A percentile compares a stretch with the other conserved stretches of the same genome.
Evolutionary conservation across 371 early-diverging fungal genomes (phyloP).

Genomic region (Circinella umbellata): DNA sequence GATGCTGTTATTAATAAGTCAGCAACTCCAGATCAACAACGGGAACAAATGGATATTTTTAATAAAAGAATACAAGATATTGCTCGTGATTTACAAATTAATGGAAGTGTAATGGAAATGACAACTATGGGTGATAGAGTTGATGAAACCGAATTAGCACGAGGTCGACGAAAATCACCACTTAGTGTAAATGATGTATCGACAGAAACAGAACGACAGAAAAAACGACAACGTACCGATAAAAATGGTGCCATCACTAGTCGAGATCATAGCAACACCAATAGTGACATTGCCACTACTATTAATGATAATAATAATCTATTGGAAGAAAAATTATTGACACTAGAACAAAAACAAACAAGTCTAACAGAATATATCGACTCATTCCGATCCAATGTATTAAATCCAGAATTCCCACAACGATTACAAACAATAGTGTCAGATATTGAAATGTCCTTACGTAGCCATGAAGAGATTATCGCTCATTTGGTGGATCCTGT

Average conservation of each 20-base stretch:
- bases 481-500: constrained; percentile 24
- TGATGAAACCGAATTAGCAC: neutral
- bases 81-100: neutral
- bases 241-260: neutral
- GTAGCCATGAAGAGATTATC: constrained; percentile 20
- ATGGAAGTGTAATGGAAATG: neutral
- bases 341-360: constrained; percentile 13
- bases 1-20: neutral
- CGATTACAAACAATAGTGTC: constrained; percentile 9
- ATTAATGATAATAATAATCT: neutral
- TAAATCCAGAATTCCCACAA: constrained; percentile 20
- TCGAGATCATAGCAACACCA: neutral
- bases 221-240: neutral
- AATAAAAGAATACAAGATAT: neutral
- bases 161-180: neutral
- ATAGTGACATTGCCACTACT: neutral
- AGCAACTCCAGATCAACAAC: neutral
- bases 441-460: constrained; percentile 3
- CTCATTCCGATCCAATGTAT: constrained; percentile 18
- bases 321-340: neutral
- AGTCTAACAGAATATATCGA: constrained; percentile 18
- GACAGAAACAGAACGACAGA: neutral
- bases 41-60: neutral
- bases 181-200: neutral
- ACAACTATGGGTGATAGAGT: neutral